Percentiles rank a stretch among this genome's conserved stretches.
Evolutionary conservation across 1,284 basidiomycete genomes (phyloP).

Genomic region (Cryptococcus jaspeensis): DNA sequence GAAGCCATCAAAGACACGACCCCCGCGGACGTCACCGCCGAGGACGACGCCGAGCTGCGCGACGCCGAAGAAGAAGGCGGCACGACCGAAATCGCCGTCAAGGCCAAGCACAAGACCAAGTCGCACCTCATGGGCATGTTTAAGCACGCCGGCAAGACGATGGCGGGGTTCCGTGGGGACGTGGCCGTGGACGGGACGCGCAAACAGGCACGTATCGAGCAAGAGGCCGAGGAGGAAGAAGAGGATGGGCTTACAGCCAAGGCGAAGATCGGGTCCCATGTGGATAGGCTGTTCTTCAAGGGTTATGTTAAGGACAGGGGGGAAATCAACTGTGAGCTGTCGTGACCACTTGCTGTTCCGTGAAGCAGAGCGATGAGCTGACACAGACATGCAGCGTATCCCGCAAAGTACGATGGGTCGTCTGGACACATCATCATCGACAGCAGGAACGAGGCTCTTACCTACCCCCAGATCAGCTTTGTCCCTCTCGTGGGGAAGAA

Average conservation of each 20-base stretch:
- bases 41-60: conserved; percentile 36
- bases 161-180: conserved; percentile 49
- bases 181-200: conserved; percentile 47
- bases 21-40: conserved; percentile 29
- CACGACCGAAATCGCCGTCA: conserved; percentile 30
- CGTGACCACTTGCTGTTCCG: neutral
- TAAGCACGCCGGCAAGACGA: conserved; percentile 45
- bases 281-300: conserved; percentile 47
- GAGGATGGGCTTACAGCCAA: conserved; percentile 11
- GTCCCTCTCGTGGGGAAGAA: conserved; percentile 34
- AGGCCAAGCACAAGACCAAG: conserved; percentile 45
- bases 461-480: conserved; percentile 40
- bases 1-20: conserved; percentile 47
- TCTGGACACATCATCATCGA: conserved; percentile 49
- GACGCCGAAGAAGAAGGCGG: conserved; percentile 40
- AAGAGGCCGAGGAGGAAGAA: conserved; percentile 1
- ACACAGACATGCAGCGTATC: conserved; percentile 37
- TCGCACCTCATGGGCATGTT: conserved; percentile 41
- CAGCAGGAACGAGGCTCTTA: conserved; percentile 24
- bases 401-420: conserved; percentile 44
- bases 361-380: neutral
- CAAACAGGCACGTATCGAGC: conserved; percentile 36
- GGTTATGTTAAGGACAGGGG: conserved; percentile 44
- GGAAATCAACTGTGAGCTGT: conserved; percentile 38
- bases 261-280: conserved; percentile 44